A percentile compares a stretch with the other conserved stretches of the same genome.
Conservation (phyloP, 164 flowering plant genomes). For the Chimonanthus salicifolius region DNA sequence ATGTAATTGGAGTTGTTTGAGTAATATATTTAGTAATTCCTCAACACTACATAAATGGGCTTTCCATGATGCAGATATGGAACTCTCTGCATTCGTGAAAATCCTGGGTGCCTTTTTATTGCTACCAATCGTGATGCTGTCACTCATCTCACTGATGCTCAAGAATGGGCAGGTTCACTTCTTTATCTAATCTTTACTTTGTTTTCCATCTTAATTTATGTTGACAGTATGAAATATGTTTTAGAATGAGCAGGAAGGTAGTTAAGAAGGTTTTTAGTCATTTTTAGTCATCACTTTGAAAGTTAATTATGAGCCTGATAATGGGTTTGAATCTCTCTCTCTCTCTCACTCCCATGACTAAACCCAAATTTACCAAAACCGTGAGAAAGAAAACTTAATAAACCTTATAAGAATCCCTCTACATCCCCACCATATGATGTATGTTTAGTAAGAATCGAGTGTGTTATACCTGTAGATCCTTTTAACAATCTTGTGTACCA, state of each 20-base stretch:
- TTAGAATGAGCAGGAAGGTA: not conserved
- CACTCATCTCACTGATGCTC: conserved; percentile 98
- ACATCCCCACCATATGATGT: no score
- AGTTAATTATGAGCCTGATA: no score
- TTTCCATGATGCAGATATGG: conserved; percentile 54
- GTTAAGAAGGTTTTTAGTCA: not conserved
- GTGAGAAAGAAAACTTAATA: no score
- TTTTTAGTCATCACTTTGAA: no score
- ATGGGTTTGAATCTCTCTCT: no score
- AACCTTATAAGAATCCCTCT: no score
- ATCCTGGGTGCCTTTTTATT: conserved; percentile 97
- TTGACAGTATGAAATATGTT: not conserved
- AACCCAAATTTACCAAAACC: no score
- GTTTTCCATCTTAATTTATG: not conserved
- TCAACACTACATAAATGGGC: not conserved
- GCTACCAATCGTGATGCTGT: conserved; percentile 99
- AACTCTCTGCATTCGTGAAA: conserved; percentile 92
- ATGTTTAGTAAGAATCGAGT: no score
- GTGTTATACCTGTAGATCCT: no score
- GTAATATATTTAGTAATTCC: not conserved
- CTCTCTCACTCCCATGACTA: no score
- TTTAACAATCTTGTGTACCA: no score
- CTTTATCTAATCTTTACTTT: not conserved
- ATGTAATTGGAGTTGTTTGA: not conserved
- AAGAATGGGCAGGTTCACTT: conserved; percentile 96